These are phyloP conservation scores for Xylaria sp. DNA, from an alignment of 2,329 filamentous ascomycete species.

Conservation along the genomic window DNA sequence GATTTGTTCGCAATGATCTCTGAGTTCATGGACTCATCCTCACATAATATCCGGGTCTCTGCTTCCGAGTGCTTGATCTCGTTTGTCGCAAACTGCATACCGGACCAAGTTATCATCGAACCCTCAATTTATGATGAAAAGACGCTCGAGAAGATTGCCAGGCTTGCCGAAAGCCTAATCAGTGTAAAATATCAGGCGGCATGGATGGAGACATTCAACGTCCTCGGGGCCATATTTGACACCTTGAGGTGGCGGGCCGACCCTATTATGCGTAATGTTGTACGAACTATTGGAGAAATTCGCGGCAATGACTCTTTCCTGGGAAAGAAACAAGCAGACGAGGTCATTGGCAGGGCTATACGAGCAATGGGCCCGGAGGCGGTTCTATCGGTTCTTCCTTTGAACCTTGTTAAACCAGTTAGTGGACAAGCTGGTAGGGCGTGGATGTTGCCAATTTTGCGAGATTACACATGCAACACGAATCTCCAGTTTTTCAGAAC, in stretches of 20 bases:
- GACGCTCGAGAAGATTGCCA: constrained; percentile 81
- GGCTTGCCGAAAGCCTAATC: constrained; percentile 76
- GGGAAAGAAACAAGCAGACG: constrained; percentile 94
- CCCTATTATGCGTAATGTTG: constrained; percentile 79
- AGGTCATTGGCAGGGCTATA: constrained; percentile 87
- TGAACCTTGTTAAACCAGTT: constrained; percentile 83
- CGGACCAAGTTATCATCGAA: constrained; percentile 82
- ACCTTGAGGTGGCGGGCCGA: constrained; percentile 84
- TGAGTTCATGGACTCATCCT: constrained; percentile 83
- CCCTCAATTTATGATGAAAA: constrained; percentile 95
- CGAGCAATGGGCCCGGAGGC: constrained; percentile 89
- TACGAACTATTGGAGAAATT: constrained; percentile 85
- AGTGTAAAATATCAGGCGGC: constrained; percentile 93
- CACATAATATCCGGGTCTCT: constrained; percentile 92
- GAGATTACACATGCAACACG: constrained; percentile 91
- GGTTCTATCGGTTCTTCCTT: constrained; percentile 81
- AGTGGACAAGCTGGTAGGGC: constrained; percentile 85
- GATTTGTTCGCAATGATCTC: constrained; percentile 84
- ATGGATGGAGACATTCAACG: constrained; percentile 93
- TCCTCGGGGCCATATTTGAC: constrained; percentile 88
- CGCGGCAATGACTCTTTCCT: constrained; percentile 88
- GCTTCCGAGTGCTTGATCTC: constrained; percentile 95
- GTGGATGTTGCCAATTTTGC: constrained; percentile 92
- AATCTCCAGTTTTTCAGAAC: constrained; percentile 83
- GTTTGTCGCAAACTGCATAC: constrained; percentile 90